phyloP scores from a whole-genome alignment of 1,139 yeast species.

The Geotrichum bryndzae region DNA sequence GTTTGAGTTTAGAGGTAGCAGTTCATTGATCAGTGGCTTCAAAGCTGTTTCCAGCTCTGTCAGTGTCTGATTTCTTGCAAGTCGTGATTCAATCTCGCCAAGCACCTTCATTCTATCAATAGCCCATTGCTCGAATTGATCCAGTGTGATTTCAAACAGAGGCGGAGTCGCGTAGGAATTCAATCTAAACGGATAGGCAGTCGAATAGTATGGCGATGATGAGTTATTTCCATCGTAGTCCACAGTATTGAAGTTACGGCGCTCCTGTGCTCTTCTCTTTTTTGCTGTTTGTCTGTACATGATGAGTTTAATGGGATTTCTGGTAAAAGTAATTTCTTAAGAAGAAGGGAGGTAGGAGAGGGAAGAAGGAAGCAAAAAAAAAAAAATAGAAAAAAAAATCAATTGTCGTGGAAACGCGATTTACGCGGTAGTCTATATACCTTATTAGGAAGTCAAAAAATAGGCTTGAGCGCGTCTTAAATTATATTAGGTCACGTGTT shows the following conservation, averaged over 20 bases:
- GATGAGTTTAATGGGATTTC: background rate
- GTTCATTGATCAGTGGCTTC: conserved; percentile 58
- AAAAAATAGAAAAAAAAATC: background rate
- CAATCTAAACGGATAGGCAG: conserved; percentile 45
- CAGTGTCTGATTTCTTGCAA: conserved; percentile 56
- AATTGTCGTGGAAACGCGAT: background rate
- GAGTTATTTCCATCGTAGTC: conserved; percentile 30
- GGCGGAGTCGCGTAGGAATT: conserved; percentile 75
- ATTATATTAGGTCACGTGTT: background rate
- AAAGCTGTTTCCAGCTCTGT: conserved; percentile 62
- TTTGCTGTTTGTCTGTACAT: conserved; percentile 72
- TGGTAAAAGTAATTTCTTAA: background rate
- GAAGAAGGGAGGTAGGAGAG: background rate
- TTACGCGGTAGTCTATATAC: background rate
- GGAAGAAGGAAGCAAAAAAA: background rate
- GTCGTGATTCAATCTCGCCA: conserved; percentile 74
- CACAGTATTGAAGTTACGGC: conserved; percentile 52
- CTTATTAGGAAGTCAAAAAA: background rate
- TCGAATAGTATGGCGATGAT: background rate
- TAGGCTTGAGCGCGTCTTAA: background rate
- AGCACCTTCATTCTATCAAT: conserved; percentile 80
- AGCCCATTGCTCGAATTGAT: conserved; percentile 93
- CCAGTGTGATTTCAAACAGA: conserved; percentile 74
- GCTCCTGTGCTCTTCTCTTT: conserved; percentile 59
- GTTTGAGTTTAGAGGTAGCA: conserved; percentile 52